These are phyloP conservation scores for Saccharomycopsis schoenii DNA, from an alignment of 805 yeast genomes.

Conservation along the genomic window DNA sequence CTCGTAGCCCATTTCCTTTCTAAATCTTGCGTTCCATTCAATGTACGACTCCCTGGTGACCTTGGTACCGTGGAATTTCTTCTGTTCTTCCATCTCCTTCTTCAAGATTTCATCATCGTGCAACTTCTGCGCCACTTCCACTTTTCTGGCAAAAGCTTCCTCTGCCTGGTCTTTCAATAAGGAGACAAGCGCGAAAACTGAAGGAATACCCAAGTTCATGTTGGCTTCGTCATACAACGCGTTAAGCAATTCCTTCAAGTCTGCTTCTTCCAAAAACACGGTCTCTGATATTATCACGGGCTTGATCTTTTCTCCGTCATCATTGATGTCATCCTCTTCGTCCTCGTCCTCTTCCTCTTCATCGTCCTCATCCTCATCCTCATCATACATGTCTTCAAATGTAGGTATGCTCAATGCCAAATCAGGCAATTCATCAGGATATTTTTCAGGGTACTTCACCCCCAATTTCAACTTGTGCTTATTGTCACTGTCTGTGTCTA, in stretches of 20 bases:
- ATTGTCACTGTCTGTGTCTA: constrained; percentile 60
- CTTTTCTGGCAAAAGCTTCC: constrained; percentile 46
- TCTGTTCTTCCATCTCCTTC: constrained; percentile 75
- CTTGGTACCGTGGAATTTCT: constrained; percentile 82
- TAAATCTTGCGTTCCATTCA: constrained; percentile 64
- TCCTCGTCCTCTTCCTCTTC: constrained; percentile 39
- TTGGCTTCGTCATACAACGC: constrained; percentile 52
- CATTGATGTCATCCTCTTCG: constrained; percentile 32
- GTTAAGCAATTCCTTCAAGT: constrained; percentile 31
- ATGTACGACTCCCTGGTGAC: constrained; percentile 71
- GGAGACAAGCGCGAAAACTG: constrained; percentile 71
- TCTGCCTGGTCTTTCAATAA: constrained; percentile 79
- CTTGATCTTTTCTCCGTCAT: constrained; percentile 27
- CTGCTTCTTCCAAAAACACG: constrained; percentile 44
- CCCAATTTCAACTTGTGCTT: constrained; percentile 45
- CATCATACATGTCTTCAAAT: constrained; percentile 20
- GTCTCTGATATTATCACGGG: constrained; percentile 47
- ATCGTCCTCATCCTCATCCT: constrained; percentile 27
- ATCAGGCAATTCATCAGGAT: constrained; percentile 74
- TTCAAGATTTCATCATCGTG: constrained; percentile 50
- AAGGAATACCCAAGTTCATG: constrained; percentile 83
- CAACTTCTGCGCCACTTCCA: constrained; percentile 41
- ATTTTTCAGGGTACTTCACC: constrained; percentile 66
- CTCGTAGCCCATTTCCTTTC: constrained; percentile 65
- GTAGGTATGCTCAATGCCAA: constrained; percentile 30